A percentile compares a stretch with the other conserved stretches of the same genome.
Conservation (phyloP, 805 yeast genomes). For the Hanseniaspora clermontiae region DNA sequence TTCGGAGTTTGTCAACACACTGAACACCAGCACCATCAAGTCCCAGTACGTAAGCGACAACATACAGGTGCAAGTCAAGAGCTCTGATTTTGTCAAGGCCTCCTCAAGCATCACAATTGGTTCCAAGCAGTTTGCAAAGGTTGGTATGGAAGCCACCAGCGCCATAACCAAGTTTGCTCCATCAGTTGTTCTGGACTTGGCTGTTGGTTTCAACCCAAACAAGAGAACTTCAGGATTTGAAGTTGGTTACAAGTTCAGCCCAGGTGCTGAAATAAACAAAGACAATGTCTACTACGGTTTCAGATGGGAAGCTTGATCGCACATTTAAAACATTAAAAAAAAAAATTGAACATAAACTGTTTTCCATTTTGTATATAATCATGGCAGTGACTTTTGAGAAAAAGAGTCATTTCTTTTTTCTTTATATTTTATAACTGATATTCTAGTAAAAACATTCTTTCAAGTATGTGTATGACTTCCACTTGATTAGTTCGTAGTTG, state of each 20-base stretch:
- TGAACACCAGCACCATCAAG: not conserved
- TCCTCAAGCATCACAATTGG: not conserved
- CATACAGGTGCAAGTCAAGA: not conserved
- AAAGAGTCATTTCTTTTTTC: not conserved
- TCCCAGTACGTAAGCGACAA: not conserved
- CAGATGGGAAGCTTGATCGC: not conserved
- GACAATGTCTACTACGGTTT: not conserved
- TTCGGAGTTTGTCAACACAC: not conserved
- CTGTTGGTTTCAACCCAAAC: not conserved
- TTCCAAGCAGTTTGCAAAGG: not conserved
- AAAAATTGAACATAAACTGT: not conserved
- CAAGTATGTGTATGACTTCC: not conserved
- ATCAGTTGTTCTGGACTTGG: not conserved
- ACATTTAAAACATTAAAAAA: not conserved
- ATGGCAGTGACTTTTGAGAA: not conserved
- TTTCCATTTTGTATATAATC: not conserved
- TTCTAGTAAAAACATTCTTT: constrained; percentile 5
- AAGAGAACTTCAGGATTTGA: constrained; percentile 2
- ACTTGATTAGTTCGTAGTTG: constrained; percentile 1
- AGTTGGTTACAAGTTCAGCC: not conserved
- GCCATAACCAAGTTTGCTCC: not conserved
- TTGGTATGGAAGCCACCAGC: not conserved
- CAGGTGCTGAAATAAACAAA: not conserved
- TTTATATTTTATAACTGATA: not conserved
- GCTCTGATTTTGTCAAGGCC: not conserved